Evolutionary conservation across 208 protist genomes (phyloP), one percentile per base, ranked within the genome.

Genomic region (Trypanosomatidae sp.): DNA sequence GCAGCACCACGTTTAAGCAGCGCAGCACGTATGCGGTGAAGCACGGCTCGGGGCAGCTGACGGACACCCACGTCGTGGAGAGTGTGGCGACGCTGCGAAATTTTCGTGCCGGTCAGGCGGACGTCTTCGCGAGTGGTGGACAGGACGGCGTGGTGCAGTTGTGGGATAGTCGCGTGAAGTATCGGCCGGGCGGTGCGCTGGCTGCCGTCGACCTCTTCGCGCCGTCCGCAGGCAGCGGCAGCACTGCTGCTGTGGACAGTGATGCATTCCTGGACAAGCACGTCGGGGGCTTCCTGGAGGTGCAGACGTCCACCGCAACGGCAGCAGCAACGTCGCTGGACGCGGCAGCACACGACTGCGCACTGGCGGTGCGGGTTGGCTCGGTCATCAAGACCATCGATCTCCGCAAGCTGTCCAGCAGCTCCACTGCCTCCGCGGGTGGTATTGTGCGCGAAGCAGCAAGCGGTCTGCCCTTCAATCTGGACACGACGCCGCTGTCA

Each of bases 151-250:
- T 74, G 30, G 91, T 95, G 41, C 88, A 93, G 67, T 33, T 95
- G 33, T 95, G 91, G 88, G 91, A 95, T 66, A 74, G 74, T 33
- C 78, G 91, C 1, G 79, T 76, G 41, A 90, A 89, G 72, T 95
- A 92, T 69, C 83, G 91, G 30, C 91, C 91, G 7, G 85, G 87
- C 46, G 87, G 85, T 17, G 75, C 79, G 8, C 39, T 90, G 15
- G 75, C 66, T 12, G 46, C 79, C 19, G 80, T 85, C 44, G 75
- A 91, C 69, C 33, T 95, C 65, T 92, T 86, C 69, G 72, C 64
- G 25, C 10, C 53, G 46, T 17, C 39, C 33, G 19, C 36, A 44
- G 36, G 60, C 19, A 25, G 25, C 28, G 36, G 28, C 8, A 46
- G 19, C 4, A 2, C 39, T 15, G 25, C n/a, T 55, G 33, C 49